These are phyloP conservation scores for Calcarisporium arbuscula DNA, from an alignment of 2,329 filamentous ascomycete genomes.

Conservation along the genomic window DNA sequence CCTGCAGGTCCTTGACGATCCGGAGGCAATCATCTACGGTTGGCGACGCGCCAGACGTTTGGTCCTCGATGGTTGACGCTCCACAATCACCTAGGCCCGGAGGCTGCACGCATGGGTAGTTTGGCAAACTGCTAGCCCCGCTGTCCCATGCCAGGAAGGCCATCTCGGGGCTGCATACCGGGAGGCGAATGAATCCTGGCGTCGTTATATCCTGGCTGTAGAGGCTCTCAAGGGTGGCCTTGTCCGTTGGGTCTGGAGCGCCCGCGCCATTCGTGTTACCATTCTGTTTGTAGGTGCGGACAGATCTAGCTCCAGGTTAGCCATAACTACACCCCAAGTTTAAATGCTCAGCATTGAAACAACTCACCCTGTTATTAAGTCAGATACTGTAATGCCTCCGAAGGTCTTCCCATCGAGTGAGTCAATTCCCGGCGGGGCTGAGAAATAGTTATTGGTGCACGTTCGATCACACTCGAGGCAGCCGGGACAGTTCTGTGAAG, in stretches of 20 bases:
- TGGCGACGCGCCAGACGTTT: constrained; percentile 27
- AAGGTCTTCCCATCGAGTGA: constrained; percentile 16
- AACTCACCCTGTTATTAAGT: constrained; percentile 18
- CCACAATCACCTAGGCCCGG: constrained; percentile 19
- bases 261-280: constrained; percentile 23
- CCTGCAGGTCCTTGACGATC: constrained; percentile 27
- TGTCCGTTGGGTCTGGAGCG: constrained; percentile 17
- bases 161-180: constrained; percentile 27
- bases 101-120: constrained; percentile 28
- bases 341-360: not conserved
- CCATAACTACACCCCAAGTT: constrained; percentile 10
- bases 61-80: constrained; percentile 24
- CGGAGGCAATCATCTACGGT: constrained; percentile 24
- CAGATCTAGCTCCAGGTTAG: too few species aligned
- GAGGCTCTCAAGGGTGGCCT: constrained; percentile 16
- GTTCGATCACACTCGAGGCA: constrained; percentile 8
- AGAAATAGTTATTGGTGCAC: constrained; percentile 18
- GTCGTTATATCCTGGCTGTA: constrained; percentile 23
- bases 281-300: constrained; percentile 17
- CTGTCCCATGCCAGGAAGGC: constrained; percentile 26
- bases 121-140: constrained; percentile 11
- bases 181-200: constrained; percentile 28
- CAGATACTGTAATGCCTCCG: constrained; percentile 17
- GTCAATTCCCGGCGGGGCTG: constrained; percentile 19
- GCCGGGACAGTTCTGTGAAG: constrained; percentile 7